Conservation (phyloP, 2,329 filamentous ascomycete genomes). For the Lecanicillium sp. region DNA sequence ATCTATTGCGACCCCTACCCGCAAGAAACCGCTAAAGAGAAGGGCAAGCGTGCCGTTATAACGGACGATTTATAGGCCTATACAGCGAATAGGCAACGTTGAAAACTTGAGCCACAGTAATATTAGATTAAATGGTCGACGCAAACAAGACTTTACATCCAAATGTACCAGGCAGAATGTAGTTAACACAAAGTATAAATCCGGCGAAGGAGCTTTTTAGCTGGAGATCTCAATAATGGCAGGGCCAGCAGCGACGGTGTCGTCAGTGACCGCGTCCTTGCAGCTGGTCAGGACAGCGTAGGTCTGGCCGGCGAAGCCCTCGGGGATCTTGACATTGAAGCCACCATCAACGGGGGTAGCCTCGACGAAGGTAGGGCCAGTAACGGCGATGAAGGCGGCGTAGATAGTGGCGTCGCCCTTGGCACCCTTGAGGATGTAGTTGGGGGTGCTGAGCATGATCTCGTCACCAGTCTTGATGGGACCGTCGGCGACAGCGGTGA, state of each 20-base stretch:
- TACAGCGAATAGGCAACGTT: too few species aligned
- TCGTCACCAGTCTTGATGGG: conserved; percentile 13
- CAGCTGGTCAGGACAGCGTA: conserved; percentile 26
- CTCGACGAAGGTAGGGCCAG: conserved; percentile 14
- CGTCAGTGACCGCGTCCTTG: conserved; percentile 21
- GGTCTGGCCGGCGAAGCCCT: conserved; percentile 21
- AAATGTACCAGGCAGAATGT: too few species aligned
- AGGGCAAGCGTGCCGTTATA: too few species aligned
- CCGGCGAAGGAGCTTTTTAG: conserved; percentile 1
- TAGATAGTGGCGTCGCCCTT: conserved; percentile 17
- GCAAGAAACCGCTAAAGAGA: too few species aligned
- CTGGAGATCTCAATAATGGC: conserved; percentile 21
- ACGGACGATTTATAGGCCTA: too few species aligned
- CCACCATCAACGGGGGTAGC: conserved; percentile 13
- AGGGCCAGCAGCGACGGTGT: conserved; percentile 26
- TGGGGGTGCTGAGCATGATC: conserved; percentile 10
- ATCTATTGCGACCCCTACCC: too few species aligned
- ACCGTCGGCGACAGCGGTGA: conserved; percentile 30
- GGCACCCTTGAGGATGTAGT: conserved; percentile 16
- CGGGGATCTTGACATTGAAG: conserved; percentile 12
- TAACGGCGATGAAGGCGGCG: conserved; percentile 25
- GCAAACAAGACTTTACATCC: too few species aligned
- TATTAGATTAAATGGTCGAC: too few species aligned
- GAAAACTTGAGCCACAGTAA: too few species aligned
- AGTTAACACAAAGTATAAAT: too few species aligned